Evolutionary conservation across 176 grass and related monocot species (phyloP), one percentile per base, ranked within the genome.

Genomic region (Melocanna baccifera): DNA sequence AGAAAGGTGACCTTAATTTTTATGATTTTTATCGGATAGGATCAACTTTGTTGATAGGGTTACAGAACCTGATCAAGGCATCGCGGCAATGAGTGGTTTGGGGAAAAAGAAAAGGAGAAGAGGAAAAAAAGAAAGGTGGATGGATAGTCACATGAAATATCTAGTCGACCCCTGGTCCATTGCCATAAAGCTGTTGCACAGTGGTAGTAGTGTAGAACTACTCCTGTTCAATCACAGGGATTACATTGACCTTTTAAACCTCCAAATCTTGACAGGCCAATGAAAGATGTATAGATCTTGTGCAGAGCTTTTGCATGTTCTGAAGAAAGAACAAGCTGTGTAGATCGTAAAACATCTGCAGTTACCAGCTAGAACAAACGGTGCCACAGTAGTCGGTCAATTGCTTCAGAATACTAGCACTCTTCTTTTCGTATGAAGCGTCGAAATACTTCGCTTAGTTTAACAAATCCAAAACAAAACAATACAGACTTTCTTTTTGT

Each of bases 91-190:
- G 69, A 74, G 51, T 83, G 57, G 29, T 19, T 45, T 32, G 12
- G 19, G 26, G 7, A 52, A 73, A 52, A 73, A 62, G 11, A 28
- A 57, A 12, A 20, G 46, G 22, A 2, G 2, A 2, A 7, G 3
- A 7, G 2, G 7, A 56, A 9, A 45, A 59, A 9, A 25, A 28
- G 41, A 32, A 28, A 83, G 28, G 68, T 36, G 41, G 81, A 45
- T 30, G 41, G 68, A 45, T 22, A 20, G 67, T 72, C 67, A 47
- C 80, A 62, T 83, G 55, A 83, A 83, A 26, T 36, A 12, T 58
- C n/a, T 14, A 41, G 25, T 26, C 57, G 9, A 61, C 11, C 6
- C 42, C 81, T 75, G 30, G 59, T 22, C 70, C 70, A 28, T 65
- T 59, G 12, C 41, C 28, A 73, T 73, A 36, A 62, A 64, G 81